Base-by-base conservation (phyloP, 2,329 filamentous ascomycete species). In the Didymella segeticola region DNA sequence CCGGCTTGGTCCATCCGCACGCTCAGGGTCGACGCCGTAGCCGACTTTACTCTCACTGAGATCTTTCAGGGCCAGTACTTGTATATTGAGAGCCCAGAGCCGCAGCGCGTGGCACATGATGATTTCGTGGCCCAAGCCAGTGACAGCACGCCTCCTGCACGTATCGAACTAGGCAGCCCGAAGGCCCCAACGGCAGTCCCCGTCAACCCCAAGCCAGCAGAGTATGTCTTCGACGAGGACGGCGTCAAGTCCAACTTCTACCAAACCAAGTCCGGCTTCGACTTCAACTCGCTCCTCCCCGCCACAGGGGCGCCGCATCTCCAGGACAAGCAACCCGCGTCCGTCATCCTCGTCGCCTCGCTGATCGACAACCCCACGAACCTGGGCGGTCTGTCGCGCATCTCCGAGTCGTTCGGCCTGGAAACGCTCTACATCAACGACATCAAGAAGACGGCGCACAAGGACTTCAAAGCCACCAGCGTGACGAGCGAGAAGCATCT, bases 261-360 rank as follows among this genome's bases (percentile, higher is more conserved):
- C 26, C 81, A 83, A 68, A 83, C 80, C 5, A 83, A 83, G 70
- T 76, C 75, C n/a, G 79, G 78, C 64, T 77, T 80, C 62, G 71
- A 67, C 54, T 63, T 63, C 45, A 70, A 55, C 51, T 74, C 58
- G 19, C 67, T 69, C 22, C 58, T 69, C 38, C 62, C 63, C 5
- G 14, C 53, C 15, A 27, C 37, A 9, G 61, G 53, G 33, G 62
- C 59, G 43, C 68, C 63, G 15, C 57, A 54, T 49, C 30, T 53
- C 10, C 57, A 65, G 41, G 54, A 54, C 15, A 63, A 56, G 30
- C 67, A 63, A 8, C 66, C 65, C 22, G 68, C 68, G 19, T 68
- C 72, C 22, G 71, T 82, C 42, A 73, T 82, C 42, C 71, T 83
- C 43, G 64, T 83, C 30, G 81, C 79, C 23, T 82, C 80, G 17